Base-by-base conservation (phyloP, 2,329 filamentous ascomycete species). In the Geoglossum cookeanum region DNA sequence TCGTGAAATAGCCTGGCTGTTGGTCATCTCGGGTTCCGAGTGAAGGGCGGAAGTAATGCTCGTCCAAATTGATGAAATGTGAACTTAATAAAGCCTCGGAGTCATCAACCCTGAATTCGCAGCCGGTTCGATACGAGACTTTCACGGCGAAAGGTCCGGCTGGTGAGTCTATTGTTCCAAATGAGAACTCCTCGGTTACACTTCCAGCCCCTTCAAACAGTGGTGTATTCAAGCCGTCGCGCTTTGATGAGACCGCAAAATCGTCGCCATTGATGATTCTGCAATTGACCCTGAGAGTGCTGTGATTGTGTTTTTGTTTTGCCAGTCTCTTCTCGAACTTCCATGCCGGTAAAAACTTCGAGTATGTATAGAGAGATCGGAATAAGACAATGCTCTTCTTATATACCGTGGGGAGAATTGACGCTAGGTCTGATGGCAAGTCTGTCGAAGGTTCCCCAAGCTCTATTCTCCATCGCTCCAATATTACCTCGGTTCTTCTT, bases 381-480 rank as follows among this genome's bases (percentile, higher is more conserved):
- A 97, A 96, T 64, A 96, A 81, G 62, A 97, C 85, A 61, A 98
- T 94, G 64, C 87, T 88, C 71, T 94, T 92, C 72, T 98, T 98
- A 76, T 98, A 98, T 59, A 95, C 83, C 56, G 87, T 91, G 13
- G 92, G 89, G 55, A 97, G 73, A 35, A 79, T 74, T 52, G 78
- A 74, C 56, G 70, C 75, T 55, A 81, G 68, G 59, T 81, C 77
- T 44, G 72, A 64, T 4, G 74, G 64, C 58, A 87, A 66, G 79
- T 76, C 67, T 67, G 74, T 67, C 58, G 75, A 69, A 58, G 72
- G 71, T 62, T 80, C 79, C 66, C 86, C 86, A 58, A 97, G 75
- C 66, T 92, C 84, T 61, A 98, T 78, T 58, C 77, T 84, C 92
- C 92, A 98, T 63, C 91, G 79, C 71, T 98, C 92, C 61, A 98